Evolutionary conservation across 176 grass and related monocot genomes (phyloP), one percentile per base, ranked within the genome.

Genomic region (Panicum miliaceum): DNA sequence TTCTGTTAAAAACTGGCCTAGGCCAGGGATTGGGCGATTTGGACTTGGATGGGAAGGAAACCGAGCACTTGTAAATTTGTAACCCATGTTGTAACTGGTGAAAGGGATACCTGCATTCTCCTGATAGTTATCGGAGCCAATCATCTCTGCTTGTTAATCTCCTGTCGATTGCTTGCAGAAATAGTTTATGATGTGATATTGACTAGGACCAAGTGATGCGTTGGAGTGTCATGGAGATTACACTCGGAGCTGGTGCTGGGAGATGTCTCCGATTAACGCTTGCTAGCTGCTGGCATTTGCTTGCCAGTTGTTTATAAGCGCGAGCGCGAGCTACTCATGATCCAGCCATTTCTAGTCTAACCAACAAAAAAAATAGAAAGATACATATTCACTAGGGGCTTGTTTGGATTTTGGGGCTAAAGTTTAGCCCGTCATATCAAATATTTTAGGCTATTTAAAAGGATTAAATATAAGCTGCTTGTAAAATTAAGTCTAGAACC

Each of bases 61-160:
- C 19, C 38, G n/a, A 77, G 75, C 51, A 27, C 35, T 54, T 68
- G 64, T 68, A 81, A 89, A 59, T 60, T 60, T 89, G 81, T 75
- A 84, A 84, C 61, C 81, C 81, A 40, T 80, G 22, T 61, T 84
- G 76, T 80, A 84, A 60, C 82, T 4, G 45, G 20, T 64, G 83
- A 86, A 86, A 86, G 83, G 36, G 78, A 73, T 84, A 43, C 19
- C 20, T 57, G 27, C 16, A 43, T 35, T 73, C 64, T 75, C 61
- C 59, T 80, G 27, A 48, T 60, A 48, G 18, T 35, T 36, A 41
- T 7, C 47, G 37, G 51, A 60, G 37, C 29, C 62, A 40, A 37
- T 65, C 71, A 3, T 67, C 3, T 22, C 50, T 37, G 79, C 54
- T 12, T 45, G 56, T 40, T 48, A 81, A 51, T 80, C 47, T 80